Percentiles rank a stretch among this genome's conserved stretches.
phyloP scores from a whole-genome alignment of 371 early-diverging fungal genomes.

The Circinella minor region DNA sequence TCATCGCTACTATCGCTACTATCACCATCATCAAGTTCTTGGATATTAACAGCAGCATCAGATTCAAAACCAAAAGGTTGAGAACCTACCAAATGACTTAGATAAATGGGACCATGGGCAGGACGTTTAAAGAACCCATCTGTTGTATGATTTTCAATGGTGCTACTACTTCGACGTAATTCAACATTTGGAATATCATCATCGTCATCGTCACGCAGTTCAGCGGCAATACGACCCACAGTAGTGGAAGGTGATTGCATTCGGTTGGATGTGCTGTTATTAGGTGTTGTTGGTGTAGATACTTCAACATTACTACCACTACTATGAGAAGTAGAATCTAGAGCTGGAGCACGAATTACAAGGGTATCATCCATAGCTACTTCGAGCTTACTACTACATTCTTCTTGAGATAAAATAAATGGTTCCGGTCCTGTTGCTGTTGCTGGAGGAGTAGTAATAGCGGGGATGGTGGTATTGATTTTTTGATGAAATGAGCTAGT shows the following conservation, averaged over 20 bases:
- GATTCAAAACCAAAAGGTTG: constrained; percentile 15
- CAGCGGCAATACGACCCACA: constrained; percentile 47
- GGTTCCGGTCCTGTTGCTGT: neutral
- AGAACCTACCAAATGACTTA: constrained; percentile 24
- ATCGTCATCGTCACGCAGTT: constrained; percentile 30
- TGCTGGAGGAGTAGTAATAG: neutral
- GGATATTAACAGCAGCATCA: constrained; percentile 14
- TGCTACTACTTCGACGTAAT: neutral
- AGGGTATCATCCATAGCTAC: too few species aligned
- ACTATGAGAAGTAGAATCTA: neutral
- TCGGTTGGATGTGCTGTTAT: neutral
- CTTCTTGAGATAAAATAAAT: neutral
- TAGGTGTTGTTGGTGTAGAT: constrained; percentile 3
- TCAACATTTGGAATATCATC: neutral
- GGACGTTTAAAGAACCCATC: constrained; percentile 6
- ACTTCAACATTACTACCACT: constrained; percentile 1
- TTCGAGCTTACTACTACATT: constrained; percentile 3
- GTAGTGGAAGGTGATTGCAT: constrained; percentile 14
- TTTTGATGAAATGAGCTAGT: neutral
- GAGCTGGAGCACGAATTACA: neutral
- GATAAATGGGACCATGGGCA: constrained; percentile 26
- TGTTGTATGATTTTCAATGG: constrained; percentile 6
- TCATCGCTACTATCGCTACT: constrained; percentile 21
- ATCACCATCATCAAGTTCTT: constrained; percentile 20
- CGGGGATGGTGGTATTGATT: neutral